Evolutionary conservation across 441 rosid genomes (phyloP).

Genomic region (Populus hybrid): DNA sequence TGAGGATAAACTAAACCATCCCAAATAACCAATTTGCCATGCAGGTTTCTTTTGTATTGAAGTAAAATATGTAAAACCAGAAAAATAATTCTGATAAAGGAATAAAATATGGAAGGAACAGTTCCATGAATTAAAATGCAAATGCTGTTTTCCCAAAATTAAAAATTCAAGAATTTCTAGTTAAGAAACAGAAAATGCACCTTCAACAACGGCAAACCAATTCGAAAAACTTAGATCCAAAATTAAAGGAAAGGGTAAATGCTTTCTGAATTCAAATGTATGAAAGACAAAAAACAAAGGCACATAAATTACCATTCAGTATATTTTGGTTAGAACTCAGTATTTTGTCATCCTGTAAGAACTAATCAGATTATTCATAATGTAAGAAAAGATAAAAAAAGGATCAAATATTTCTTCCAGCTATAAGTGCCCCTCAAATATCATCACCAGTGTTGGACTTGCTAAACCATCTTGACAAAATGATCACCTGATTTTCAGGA

Average conservation of each 20-base stretch:
- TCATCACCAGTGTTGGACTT: not conserved
- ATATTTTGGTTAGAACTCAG: not conserved
- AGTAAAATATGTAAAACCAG: not conserved
- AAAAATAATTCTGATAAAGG: not conserved
- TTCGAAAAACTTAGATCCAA: not conserved
- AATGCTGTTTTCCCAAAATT: not conserved
- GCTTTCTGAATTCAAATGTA: not conserved
- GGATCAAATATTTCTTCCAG: not conserved
- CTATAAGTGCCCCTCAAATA: not conserved
- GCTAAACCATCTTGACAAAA: not conserved
- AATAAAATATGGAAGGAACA: not conserved
- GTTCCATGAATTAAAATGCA: slow-evolving; percentile 3
- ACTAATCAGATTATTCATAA: not conserved
- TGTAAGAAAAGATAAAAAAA: not conserved
- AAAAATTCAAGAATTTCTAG: not conserved
- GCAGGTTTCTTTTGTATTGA: not conserved
- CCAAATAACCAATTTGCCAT: not conserved
- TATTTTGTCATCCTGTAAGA: not conserved
- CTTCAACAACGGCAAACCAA: not conserved
- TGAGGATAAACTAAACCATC: not conserved
- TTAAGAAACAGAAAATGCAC: not conserved
- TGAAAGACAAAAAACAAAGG: not conserved
- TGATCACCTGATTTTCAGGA: not conserved
- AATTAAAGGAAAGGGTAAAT: not conserved
- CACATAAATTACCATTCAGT: not conserved